phyloP scores from a whole-genome alignment of 352 stramenopile species.

The Phytophthora syringae region DNA sequence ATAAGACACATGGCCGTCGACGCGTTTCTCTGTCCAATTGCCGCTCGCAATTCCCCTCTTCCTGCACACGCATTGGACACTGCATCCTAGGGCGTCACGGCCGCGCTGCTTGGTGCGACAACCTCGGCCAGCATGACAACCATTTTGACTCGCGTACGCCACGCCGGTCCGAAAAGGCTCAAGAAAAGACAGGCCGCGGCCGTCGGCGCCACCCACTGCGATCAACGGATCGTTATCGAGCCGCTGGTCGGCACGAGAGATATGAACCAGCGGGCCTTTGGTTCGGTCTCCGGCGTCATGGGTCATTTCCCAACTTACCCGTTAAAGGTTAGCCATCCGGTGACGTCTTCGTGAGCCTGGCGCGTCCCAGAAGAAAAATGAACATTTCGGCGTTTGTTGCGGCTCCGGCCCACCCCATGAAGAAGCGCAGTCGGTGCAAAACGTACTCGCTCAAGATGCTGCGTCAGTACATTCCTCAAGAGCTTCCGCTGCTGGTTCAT shows the following conservation, averaged over 20 bases:
- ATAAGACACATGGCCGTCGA: constrained; percentile 24
- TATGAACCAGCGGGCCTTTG: constrained; percentile 6
- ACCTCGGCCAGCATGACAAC: constrained; percentile 19
- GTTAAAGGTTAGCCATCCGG: background rate
- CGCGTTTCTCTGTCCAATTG: constrained; percentile 12
- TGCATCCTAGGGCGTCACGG: constrained; percentile 16
- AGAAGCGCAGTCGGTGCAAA: constrained; percentile 42
- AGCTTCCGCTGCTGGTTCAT: constrained; percentile 56
- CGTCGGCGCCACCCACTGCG: constrained; percentile 14
- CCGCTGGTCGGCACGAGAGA: constrained; percentile 32
- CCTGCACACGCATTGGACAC: constrained; percentile 9
- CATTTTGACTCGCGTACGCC: constrained; percentile 16
- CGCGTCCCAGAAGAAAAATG: constrained; percentile 29
- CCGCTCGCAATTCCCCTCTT: background rate
- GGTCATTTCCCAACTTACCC: constrained; percentile 22
- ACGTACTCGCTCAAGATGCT: constrained; percentile 61
- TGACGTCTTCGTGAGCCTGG: background rate
- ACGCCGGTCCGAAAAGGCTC: background rate
- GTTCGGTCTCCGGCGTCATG: constrained; percentile 2
- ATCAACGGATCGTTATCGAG: constrained; percentile 33
- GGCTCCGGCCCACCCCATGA: constrained; percentile 1
- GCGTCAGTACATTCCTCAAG: constrained; percentile 40
- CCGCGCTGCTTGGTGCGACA: constrained; percentile 34
- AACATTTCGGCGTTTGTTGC: constrained; percentile 34
- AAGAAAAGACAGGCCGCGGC: constrained; percentile 4